Evolutionary conservation across 257 asterid genomes (phyloP).

Genomic region (Solanum ossicruentum): DNA sequence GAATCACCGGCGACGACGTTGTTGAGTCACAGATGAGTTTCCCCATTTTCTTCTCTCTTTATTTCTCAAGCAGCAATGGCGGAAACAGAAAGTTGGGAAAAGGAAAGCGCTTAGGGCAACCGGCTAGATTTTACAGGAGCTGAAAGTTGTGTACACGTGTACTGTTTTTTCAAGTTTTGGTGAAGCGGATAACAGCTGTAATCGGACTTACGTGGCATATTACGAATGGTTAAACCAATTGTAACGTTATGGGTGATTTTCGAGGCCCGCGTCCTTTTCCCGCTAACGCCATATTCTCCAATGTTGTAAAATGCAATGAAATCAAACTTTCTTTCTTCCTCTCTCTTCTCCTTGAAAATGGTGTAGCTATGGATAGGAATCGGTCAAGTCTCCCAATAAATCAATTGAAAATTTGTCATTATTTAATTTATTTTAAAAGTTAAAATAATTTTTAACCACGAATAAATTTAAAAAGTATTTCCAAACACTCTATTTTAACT

Average conservation of each 20-base stretch:
- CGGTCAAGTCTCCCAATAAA: neutral
- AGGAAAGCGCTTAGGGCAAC: constrained; percentile 16
- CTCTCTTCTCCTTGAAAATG: neutral
- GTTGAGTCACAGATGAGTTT: constrained; percentile 83
- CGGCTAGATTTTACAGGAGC: constrained; percentile 51
- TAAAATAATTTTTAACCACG: too few species aligned
- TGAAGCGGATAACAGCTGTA: neutral
- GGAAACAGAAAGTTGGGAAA: constrained; percentile 9
- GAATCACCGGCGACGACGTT: constrained; percentile 71
- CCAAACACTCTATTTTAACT: too few species aligned
- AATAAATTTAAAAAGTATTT: too few species aligned
- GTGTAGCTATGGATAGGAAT: neutral
- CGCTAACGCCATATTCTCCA: neutral
- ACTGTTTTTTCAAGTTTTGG: neutral
- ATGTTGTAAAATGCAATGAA: neutral
- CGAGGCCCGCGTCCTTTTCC: constrained; percentile 4
- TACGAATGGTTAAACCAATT: neutral
- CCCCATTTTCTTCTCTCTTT: constrained; percentile 41
- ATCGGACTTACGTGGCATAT: constrained; percentile 1
- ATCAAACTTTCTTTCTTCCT: neutral
- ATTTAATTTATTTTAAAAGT: too few species aligned
- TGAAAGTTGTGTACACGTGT: constrained; percentile 25
- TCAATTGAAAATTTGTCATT: too few species aligned
- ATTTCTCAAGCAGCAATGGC: constrained; percentile 1
- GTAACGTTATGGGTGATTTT: constrained; percentile 20